phyloP scores from a whole-genome alignment of 2,329 filamentous ascomycete genomes.

The Aspergillus udagawae region DNA sequence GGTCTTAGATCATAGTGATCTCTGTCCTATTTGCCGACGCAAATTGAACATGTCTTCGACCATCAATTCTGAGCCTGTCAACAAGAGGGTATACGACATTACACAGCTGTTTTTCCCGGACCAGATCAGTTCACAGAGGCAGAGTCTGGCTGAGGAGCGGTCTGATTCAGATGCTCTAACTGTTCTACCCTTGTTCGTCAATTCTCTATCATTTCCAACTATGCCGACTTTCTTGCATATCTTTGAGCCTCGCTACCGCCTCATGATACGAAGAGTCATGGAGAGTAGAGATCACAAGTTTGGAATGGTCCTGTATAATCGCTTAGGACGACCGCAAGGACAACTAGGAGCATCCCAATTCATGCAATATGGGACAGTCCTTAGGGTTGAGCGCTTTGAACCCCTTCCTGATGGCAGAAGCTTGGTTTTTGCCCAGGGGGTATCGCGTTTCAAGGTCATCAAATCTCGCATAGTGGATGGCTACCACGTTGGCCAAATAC shows the following conservation, averaged over 20 bases:
- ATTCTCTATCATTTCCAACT: slow-evolving; percentile 72
- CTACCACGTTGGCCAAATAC: slow-evolving; percentile 71
- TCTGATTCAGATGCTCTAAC: slow-evolving; percentile 52
- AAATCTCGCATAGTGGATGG: slow-evolving; percentile 64
- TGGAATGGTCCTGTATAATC: slow-evolving; percentile 76
- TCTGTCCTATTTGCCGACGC: slow-evolving; percentile 78
- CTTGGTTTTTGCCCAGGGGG: slow-evolving; percentile 70
- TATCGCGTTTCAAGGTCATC: slow-evolving; percentile 71
- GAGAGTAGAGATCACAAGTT: slow-evolving; percentile 68
- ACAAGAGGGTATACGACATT: slow-evolving; percentile 60
- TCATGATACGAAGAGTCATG: slow-evolving; percentile 80
- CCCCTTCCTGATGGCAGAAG: slow-evolving; percentile 76
- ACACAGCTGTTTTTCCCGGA: slow-evolving; percentile 67
- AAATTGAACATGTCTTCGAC: slow-evolving; percentile 53
- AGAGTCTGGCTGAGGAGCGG: slow-evolving; percentile 55
- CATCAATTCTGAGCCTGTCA: slow-evolving; percentile 51
- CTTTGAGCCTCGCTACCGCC: slow-evolving; percentile 85
- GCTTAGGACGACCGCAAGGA: slow-evolving; percentile 49
- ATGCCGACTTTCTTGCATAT: slow-evolving; percentile 85
- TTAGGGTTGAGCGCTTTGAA: slow-evolving; percentile 71
- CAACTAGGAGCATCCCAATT: slow-evolving; percentile 56
- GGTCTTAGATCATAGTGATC: slow-evolving; percentile 69
- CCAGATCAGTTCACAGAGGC: slow-evolving; percentile 55
- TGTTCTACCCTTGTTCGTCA: slow-evolving; percentile 72
- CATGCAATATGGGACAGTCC: slow-evolving; percentile 70